Percentiles rank a stretch among this genome's conserved stretches.
Evolutionary conservation across 345 rosid species (phyloP).

Genomic region (Moricandia moricandioides): DNA sequence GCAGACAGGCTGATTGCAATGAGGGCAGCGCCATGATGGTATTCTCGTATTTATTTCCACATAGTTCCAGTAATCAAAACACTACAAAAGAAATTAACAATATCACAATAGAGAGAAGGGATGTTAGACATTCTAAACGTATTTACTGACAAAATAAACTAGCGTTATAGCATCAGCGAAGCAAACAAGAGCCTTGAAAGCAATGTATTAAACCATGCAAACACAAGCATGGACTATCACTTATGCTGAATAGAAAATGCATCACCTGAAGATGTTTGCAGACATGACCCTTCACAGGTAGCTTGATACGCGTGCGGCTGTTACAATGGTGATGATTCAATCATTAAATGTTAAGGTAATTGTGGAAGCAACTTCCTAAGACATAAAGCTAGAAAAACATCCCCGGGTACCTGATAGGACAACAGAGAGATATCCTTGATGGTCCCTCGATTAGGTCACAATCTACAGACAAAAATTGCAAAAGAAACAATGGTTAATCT

Average conservation of each 20-base stretch:
- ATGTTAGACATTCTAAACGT: not conserved
- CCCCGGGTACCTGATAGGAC: constrained; percentile 80
- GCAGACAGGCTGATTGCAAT: constrained; percentile 76
- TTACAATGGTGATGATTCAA: constrained; percentile 1
- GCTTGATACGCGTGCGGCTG: constrained; percentile 67
- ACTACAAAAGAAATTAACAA: constrained; percentile 41
- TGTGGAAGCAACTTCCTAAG: constrained; percentile 7
- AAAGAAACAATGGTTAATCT: constrained; percentile 4
- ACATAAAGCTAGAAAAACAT: constrained; percentile 15
- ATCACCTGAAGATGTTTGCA: constrained; percentile 95
- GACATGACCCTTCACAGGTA: constrained; percentile 77
- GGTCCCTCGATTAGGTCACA: constrained; percentile 82
- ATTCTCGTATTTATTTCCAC: constrained; percentile 63
- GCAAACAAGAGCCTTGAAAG: constrained; percentile 1
- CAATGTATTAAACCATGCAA: not conserved
- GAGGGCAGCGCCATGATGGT: constrained; percentile 99
- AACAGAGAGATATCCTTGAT: constrained; percentile 78
- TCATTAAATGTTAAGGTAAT: not conserved
- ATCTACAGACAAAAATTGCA: constrained; percentile 42
- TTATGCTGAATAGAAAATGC: constrained; percentile 4
- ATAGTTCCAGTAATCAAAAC: constrained; percentile 82
- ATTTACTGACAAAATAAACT: not conserved
- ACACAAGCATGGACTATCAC: constrained; percentile 1
- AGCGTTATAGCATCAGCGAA: not conserved
- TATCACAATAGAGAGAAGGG: not conserved